A percentile compares a stretch with the other conserved stretches of the same genome.
These are phyloP conservation scores for Rosa rugosa DNA, from an alignment of 306 rosid species.

Conservation along the genomic window DNA sequence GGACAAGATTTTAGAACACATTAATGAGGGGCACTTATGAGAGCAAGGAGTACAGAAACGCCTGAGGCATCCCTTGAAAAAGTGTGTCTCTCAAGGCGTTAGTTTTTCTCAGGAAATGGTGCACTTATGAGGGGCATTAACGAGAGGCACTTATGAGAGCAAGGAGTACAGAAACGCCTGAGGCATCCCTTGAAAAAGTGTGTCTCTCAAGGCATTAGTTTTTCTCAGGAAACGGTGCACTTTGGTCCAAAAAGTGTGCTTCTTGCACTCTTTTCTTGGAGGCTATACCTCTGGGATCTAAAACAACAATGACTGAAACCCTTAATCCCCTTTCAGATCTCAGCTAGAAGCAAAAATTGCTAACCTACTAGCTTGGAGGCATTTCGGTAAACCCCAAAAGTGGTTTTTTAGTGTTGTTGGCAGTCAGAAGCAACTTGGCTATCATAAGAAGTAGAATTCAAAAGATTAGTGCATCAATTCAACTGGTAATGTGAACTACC, in stretches of 20 bases:
- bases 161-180: too few relatives aligned
- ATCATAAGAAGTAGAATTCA: not conserved
- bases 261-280: not conserved
- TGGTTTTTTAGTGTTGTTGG: not conserved
- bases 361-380: not conserved
- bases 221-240: too few relatives aligned
- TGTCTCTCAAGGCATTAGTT: too few relatives aligned
- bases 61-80: not conserved
- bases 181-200: too few relatives aligned
- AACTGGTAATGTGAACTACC: not conserved
- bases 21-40: not conserved
- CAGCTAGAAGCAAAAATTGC: too few relatives aligned
- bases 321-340: not conserved
- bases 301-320: not conserved
- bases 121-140: not conserved
- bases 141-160: too few relatives aligned
- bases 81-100: not conserved
- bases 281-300: not conserved
- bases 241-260: not conserved
- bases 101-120: not conserved
- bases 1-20: not conserved
- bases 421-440: not conserved
- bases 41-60: not conserved
- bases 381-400: not conserved
- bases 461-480: not conserved